These are phyloP conservation scores for Ascoidea asiatica DNA, from an alignment of 805 yeast genomes.

Conservation along the genomic window DNA sequence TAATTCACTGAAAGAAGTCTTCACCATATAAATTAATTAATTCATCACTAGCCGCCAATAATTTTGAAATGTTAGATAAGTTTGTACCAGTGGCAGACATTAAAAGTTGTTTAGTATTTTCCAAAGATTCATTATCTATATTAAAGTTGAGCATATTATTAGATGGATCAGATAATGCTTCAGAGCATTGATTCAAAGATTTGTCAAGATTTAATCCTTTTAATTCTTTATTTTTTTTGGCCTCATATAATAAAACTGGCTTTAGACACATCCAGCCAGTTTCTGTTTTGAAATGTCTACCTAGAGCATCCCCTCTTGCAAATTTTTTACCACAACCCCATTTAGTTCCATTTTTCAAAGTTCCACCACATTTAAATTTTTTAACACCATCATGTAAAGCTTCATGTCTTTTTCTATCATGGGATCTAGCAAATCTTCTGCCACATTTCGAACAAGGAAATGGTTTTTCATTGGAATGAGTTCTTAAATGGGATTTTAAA, in stretches of 20 bases:
- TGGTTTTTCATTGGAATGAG: slow-evolving; percentile 67
- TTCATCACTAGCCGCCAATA: neutral
- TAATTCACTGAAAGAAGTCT: neutral
- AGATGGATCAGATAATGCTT: neutral
- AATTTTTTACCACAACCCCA: slow-evolving; percentile 76
- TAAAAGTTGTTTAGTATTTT: neutral
- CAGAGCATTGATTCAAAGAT: no score
- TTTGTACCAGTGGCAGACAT: neutral
- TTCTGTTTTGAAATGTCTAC: slow-evolving; percentile 65
- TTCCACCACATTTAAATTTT: slow-evolving; percentile 55
- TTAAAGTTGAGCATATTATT: no score
- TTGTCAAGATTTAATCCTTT: neutral
- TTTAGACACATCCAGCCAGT: slow-evolving; percentile 59
- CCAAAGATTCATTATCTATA: neutral
- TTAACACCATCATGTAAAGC: slow-evolving; percentile 61
- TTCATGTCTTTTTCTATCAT: slow-evolving; percentile 68
- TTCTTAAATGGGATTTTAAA: slow-evolving; percentile 63
- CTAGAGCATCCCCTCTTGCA: slow-evolving; percentile 68
- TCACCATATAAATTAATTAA: neutral
- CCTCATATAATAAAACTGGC: slow-evolving; percentile 46
- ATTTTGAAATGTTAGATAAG: neutral
- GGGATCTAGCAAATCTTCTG: slow-evolving; percentile 63
- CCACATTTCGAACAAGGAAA: slow-evolving; percentile 50
- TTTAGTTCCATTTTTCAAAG: slow-evolving; percentile 39
- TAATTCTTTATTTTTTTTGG: slow-evolving; percentile 7